Base-by-base conservation (phyloP, 2,329 filamentous ascomycete species). In the Sporothrix luriei region DNA sequence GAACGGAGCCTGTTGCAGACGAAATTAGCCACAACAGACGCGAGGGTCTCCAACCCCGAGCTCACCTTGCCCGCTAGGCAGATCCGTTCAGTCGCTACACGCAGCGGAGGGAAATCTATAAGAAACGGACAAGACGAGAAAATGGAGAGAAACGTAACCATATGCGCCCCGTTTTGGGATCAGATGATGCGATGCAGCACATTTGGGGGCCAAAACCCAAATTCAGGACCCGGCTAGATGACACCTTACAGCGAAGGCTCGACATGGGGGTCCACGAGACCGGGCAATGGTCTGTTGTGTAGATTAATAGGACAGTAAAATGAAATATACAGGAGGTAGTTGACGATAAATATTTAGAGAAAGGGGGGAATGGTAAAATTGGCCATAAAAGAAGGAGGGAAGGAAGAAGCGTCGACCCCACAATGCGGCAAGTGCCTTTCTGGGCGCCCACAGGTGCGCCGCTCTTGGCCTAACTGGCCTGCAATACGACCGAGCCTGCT, bases 191-290 rank as follows among this genome's bases (percentile, higher is more conserved):
- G 10, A 51, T 46, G 62, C 46, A 51, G 29, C 29, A 40, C 55
- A 59, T 40, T 59, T 59, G 55, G 55, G 55, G 55, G 62, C 62
- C 62, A 66, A 66, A 51, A 38, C 26, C 24, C 43, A 52, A 55
- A 46, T 55, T 19, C n/a, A 54, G 29, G 64, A 57, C 54, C 54
- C 49, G 19, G 21, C 29, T 52, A 68, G n/a, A 43, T 43, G 66
- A 46, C 66, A 19, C 38, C 6, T 14, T 19, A 40, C 54, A 9
- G 54, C 38, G 5, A n/a, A n/a, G 16, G 7, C 54, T 33, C 54
- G 38, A 38, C 33, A 38, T 2, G 54, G 54, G 49, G 49, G 49
- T 13, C 21, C 49, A 52, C 24, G 49, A 33, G 52, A 55, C 26
- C 13, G 52, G 14, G 21, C 49, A 55, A 16, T 33, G 52, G 24